Evolutionary conservation across 2,329 filamentous ascomycete genomes (phyloP).

Genomic region (Fonsecaea monophora): DNA sequence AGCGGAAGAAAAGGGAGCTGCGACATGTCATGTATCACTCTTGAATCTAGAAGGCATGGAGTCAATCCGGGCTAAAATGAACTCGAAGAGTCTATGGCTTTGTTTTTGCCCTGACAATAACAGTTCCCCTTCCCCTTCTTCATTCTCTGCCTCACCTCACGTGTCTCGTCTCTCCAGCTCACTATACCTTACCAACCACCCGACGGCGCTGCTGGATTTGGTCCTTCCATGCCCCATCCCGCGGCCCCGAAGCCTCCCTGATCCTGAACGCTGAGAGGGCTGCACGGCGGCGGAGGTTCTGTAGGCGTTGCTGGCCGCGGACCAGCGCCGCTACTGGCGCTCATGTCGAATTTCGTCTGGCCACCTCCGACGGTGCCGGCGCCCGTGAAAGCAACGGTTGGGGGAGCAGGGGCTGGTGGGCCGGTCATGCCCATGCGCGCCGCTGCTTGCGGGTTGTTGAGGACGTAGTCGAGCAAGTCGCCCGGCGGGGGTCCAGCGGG

Average conservation of each 20-base stretch:
- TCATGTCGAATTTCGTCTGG: slow-evolving; percentile 11
- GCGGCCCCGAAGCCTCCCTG: not conserved
- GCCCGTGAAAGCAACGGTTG: slow-evolving; percentile 5
- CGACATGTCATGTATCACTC: not conserved
- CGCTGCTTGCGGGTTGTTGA: not conserved
- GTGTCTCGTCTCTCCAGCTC: not conserved
- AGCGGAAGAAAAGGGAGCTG: not conserved
- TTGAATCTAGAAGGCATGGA: not conserved
- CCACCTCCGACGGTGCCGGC: slow-evolving; percentile 15
- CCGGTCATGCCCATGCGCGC: not conserved
- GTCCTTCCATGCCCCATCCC: not conserved
- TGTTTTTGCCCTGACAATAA: not conserved
- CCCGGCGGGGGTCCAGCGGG: not conserved
- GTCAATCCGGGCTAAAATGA: not conserved
- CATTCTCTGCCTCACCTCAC: not conserved
- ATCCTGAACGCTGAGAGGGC: not conserved
- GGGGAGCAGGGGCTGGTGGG: not conserved
- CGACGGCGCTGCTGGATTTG: not conserved
- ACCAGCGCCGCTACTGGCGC: not conserved
- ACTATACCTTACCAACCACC: slow-evolving; percentile 7
- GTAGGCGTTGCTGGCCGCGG: not conserved
- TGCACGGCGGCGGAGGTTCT: not conserved
- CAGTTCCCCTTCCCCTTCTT: not conserved
- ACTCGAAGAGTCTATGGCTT: not conserved
- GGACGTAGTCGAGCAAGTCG: not conserved